Evolutionary conservation across 768 basidiomycete genomes (phyloP), one percentile per base, ranked within the genome.

Genomic region (Pleurotus tuber-regium): DNA sequence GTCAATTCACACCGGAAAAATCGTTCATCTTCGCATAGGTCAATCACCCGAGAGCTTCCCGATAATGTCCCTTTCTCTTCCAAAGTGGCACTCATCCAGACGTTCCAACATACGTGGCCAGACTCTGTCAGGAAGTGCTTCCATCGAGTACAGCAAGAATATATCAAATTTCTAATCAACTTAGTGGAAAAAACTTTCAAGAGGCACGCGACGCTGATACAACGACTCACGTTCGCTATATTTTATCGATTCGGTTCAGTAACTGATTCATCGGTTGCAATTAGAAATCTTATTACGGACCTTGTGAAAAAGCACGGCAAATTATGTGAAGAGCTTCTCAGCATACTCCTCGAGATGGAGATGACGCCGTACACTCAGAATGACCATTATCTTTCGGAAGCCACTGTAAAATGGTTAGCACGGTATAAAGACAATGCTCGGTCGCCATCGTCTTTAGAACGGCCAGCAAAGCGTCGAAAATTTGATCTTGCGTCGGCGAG

Each of bases 281-380:
- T 9, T 14, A 67, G 66, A 10, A 38, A 58, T 4, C 52, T 57
- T 31, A 50, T 63, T 2, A 14, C 52, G 0, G 64, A 66, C 12
- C 52, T 67, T 1, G 52, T 64, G 21, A 30, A 57, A 6, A 51
- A 56, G 11, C 65, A 66, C 23, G 54, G 57, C 4, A 51, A 29
- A 2, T 26, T 16, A 8, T 69, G 66, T 39, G 55, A 53, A 0
- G 6, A 29, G 2, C 54, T 64, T 19, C 47, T 79, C 19, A 52
- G 53, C 21, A 57, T 63, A 19, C 63, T 66, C 4, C 54, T 78
- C 4, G 53, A 54, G 10, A 52, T 68, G 2, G 80, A 80, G 60
- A 29, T 31, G 2, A 47, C 52, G 1, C 76, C 74, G 2, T 77
- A 63, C 60, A 77, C 76, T 5, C 73, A 71, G 56, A 78, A 77